phyloP scores from a whole-genome alignment of 371 early-diverging fungal genomes.

The Ordospora pajunii region DNA sequence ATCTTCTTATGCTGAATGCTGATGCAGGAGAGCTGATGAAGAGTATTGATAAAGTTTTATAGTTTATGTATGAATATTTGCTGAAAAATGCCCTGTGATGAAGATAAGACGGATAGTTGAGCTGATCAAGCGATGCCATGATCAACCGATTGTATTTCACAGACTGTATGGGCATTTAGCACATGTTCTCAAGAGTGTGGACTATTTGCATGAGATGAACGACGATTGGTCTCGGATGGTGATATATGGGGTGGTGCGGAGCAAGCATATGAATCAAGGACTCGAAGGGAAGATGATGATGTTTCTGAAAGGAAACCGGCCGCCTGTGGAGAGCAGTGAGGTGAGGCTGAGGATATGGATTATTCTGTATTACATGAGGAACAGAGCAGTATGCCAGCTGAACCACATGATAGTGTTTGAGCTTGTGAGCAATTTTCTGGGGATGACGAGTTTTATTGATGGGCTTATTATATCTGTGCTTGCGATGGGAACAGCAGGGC shows the following conservation, averaged over 20 bases:
- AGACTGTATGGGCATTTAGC: conserved; percentile 19
- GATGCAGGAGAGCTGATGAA: neutral
- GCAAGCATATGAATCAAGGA: conserved; percentile 31
- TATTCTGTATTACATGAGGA: conserved; percentile 39
- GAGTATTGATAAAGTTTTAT: neutral
- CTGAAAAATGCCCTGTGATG: neutral
- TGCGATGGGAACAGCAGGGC: neutral
- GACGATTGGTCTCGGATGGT: conserved; percentile 49
- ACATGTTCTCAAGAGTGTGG: neutral
- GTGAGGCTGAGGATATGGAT: conserved; percentile 36
- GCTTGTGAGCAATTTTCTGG: conserved; percentile 39
- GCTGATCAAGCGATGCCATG: conserved; percentile 42
- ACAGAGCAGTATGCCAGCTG: conserved; percentile 16
- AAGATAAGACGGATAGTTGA: conserved; percentile 26
- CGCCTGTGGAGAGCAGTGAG: neutral
- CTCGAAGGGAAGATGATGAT: conserved; percentile 41
- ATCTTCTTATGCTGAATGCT: conserved; percentile 4
- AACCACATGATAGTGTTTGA: conserved; percentile 49
- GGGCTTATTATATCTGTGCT: conserved; percentile 37
- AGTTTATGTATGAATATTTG: neutral
- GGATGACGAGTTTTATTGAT: conserved; percentile 25
- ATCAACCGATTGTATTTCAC: conserved; percentile 51
- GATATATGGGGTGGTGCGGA: conserved; percentile 1
- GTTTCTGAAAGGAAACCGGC: conserved; percentile 29
- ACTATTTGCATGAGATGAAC: conserved; percentile 18